Base-by-base conservation (phyloP, 352 stramenopile species). In the Peronospora belbahrii region DNA sequence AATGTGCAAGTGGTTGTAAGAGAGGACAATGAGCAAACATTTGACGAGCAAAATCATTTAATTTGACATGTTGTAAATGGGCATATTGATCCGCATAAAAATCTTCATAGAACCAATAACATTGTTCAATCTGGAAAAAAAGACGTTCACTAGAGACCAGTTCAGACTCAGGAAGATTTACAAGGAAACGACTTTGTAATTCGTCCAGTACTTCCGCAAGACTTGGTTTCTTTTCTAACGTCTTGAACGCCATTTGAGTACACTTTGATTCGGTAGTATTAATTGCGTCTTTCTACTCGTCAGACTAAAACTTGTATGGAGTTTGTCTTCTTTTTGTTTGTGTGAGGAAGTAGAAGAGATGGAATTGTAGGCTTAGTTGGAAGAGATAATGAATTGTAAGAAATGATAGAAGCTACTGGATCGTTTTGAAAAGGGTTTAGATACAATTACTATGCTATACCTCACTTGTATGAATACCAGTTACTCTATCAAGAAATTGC, bases 51-150 rank as follows among this genome's bases (percentile, higher is more conserved):
- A 98, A 98, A 41, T 95, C 83, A 54, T 97, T 90, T n/a, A 97
- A 61, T 56, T 95, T 94, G 50, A 97, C 85, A 35, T 96, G 74
- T 44, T 88, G 85, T 42, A 97, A 51, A 54, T 82, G 63, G 42
- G 71, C 64, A 38, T 87, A 70, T 40, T 81, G 66, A 65, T 98
- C 93, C 55, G 89, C 94, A 61, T 97, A 95, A 59, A 97, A 96
- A 65, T 98, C 93, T 58, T 97, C 91, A 67, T 98, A 98, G 70
- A 97, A 98, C 93, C 93, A 98, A 59, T 91, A 97, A 48, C 88
- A 96, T 69, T 98, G 93, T 67, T 98, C 93, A 48, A 98, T 89
- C 71, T 98, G 93, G 70, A 98, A 97, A 9, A 98, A 98, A 17
- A 98, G 90, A n/a, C 91, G 86, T 65, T 96, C 85, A 48, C 77